Evolutionary conservation across 2,329 filamentous ascomycete genomes (phyloP).

Genomic region (Arthroderma sp.): DNA sequence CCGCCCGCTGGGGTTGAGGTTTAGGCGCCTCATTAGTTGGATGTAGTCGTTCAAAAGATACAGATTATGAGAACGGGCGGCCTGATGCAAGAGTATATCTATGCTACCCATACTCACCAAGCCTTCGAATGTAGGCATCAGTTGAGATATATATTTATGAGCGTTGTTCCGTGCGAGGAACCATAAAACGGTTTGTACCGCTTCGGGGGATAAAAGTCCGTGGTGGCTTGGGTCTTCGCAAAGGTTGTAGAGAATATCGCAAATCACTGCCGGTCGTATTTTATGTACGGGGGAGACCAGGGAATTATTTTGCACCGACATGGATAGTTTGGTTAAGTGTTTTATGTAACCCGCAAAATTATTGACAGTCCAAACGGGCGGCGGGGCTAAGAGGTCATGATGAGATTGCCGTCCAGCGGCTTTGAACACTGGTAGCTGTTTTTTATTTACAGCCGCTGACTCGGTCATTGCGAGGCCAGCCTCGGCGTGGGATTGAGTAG

Average conservation of each 20-base stretch:
- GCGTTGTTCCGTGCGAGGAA: conserved; percentile 25
- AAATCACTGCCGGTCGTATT: conserved; percentile 10
- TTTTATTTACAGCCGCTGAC: no score
- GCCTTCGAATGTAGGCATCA: conserved; percentile 25
- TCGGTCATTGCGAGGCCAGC: no score
- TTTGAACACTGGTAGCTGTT: no score
- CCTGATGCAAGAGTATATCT: conserved; percentile 30
- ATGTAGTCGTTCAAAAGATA: conserved; percentile 26
- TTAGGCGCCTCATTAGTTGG: conserved; percentile 23
- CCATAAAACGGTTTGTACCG: conserved; percentile 28
- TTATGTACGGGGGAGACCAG: no score
- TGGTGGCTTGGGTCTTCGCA: conserved; percentile 21
- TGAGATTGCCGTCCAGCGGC: no score
- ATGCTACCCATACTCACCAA: conserved; percentile 28
- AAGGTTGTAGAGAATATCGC: conserved; percentile 16
- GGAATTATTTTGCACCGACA: no score
- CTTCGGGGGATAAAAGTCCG: conserved; percentile 25
- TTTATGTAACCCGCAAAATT: conserved; percentile 29
- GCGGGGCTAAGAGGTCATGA: neutral
- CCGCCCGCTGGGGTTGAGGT: conserved; percentile 26
- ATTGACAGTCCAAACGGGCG: conserved; percentile 16
- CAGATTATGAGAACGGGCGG: conserved; percentile 27
- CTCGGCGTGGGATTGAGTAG: no score
- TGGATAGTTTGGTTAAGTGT: conserved; percentile 17
- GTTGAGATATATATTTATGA: conserved; percentile 17